Evolutionary conservation across 1,139 yeast genomes (phyloP).

Genomic region (Arxiozyma heterogenica): DNA sequence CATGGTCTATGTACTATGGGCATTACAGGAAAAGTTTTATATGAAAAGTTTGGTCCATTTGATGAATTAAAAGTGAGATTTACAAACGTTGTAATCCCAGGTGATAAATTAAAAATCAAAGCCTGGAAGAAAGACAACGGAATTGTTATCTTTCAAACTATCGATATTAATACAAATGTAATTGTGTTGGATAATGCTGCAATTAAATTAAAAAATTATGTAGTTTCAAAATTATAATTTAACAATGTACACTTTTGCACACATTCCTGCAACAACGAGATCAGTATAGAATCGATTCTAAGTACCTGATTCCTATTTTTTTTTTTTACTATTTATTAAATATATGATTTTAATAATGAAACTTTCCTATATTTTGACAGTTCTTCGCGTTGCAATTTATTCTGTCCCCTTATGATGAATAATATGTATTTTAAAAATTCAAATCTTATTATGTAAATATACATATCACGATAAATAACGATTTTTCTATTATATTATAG

Average conservation of each 20-base stretch:
- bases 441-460: background rate
- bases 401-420: too few species aligned
- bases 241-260: background rate
- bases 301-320: slow-evolving; percentile 31
- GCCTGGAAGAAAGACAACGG: slow-evolving; percentile 77
- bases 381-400: too few species aligned
- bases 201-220: slow-evolving; percentile 43
- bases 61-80: slow-evolving; percentile 86
- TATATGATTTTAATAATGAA: background rate
- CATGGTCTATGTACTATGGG: slow-evolving; percentile 93
- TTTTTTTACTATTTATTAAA: background rate
- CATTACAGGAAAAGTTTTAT: slow-evolving; percentile 63
- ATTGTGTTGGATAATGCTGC: slow-evolving; percentile 87
- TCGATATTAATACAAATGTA: slow-evolving; percentile 68
- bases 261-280: background rate
- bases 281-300: background rate
- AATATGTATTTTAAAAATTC: too few species aligned
- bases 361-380: too few species aligned
- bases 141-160: slow-evolving; percentile 71
- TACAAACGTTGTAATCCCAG: slow-evolving; percentile 92
- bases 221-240: slow-evolving; percentile 19
- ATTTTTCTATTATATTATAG: too few species aligned
- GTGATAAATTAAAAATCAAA: slow-evolving; percentile 71
- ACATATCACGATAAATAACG: too few species aligned
- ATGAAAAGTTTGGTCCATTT: slow-evolving; percentile 73